phyloP scores from a whole-genome alignment of 345 rosid species.

The Mangifera indica region DNA sequence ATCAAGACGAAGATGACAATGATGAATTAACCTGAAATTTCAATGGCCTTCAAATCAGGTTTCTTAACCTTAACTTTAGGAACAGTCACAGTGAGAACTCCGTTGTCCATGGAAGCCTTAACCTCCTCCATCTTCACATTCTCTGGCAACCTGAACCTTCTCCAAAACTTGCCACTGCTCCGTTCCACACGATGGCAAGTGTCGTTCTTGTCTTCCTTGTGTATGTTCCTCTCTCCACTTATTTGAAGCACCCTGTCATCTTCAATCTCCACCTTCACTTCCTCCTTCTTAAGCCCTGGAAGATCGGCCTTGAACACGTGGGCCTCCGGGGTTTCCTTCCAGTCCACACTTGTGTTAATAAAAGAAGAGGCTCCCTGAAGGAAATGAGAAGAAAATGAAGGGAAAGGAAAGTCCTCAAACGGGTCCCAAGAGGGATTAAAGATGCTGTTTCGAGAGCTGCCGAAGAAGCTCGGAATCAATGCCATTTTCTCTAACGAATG shows the following conservation, averaged over 20 bases:
- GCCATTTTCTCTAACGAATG: neutral
- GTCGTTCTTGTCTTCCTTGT: conserved; percentile 21
- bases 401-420: conserved; percentile 5
- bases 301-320: conserved; percentile 27
- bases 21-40: conserved; percentile 18
- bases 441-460: conserved; percentile 8
- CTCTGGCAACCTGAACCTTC: conserved; percentile 23
- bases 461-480: conserved; percentile 19
- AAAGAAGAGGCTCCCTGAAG: conserved; percentile 1
- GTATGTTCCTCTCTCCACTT: conserved; percentile 16
- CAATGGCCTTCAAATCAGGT: conserved; percentile 10
- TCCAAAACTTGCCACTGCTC: conserved; percentile 7
- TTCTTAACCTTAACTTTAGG: conserved; percentile 13
- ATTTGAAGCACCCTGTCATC: conserved; percentile 18
- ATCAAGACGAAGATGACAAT: too few species aligned
- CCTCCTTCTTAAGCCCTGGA: conserved; percentile 25
- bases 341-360: conserved; percentile 17
- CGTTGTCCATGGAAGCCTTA: conserved; percentile 19
- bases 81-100: conserved; percentile 22
- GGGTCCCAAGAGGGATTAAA: conserved; percentile 25
- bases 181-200: conserved; percentile 20
- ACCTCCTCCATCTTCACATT: conserved; percentile 8
- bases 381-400: neutral
- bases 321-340: conserved; percentile 22
- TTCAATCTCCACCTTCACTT: conserved; percentile 20